These are phyloP conservation scores for Chloranthus sessilifolius DNA, from an alignment of 164 flowering plant genomes.

Conservation along the genomic window DNA sequence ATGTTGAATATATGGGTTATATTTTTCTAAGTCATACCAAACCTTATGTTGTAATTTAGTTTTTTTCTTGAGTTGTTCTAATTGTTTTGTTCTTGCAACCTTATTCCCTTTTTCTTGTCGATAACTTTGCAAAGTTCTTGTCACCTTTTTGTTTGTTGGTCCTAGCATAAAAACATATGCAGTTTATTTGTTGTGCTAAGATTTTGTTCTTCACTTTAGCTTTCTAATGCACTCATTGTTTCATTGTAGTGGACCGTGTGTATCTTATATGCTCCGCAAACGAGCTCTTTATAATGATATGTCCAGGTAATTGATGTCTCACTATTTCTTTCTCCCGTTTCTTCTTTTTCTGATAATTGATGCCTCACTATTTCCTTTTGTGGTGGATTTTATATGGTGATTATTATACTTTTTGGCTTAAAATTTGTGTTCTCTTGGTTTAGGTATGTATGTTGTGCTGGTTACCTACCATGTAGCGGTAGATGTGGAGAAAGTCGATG, in stretches of 20 bases:
- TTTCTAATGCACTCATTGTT: neutral
- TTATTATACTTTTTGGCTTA: neutral
- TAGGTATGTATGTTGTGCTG: slow-evolving; percentile 58
- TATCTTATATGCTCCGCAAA: slow-evolving; percentile 86
- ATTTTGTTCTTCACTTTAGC: neutral
- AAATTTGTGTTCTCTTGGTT: neutral
- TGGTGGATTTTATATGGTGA: no score
- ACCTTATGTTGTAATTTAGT: no score
- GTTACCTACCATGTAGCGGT: slow-evolving; percentile 67
- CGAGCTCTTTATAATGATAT: slow-evolving; percentile 93
- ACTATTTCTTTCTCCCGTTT: neutral
- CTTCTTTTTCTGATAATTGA: slow-evolving; percentile 47
- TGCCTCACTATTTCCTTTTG: neutral
- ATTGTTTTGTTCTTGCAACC: no score
- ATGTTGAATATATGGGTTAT: no score
- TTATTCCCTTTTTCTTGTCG: no score
- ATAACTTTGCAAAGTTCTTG: no score
- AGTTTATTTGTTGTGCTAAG: neutral
- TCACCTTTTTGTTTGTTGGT: no score
- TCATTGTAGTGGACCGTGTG: slow-evolving; percentile 78
- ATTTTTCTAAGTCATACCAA: no score
- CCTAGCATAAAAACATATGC: no score
- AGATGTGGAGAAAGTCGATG: slow-evolving; percentile 56
- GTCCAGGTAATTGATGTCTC: slow-evolving; percentile 58
- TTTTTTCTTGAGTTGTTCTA: no score